Evolutionary conservation across 495 filamentous ascomycete genomes (phyloP).

Genomic region (Talaromyces liani): DNA sequence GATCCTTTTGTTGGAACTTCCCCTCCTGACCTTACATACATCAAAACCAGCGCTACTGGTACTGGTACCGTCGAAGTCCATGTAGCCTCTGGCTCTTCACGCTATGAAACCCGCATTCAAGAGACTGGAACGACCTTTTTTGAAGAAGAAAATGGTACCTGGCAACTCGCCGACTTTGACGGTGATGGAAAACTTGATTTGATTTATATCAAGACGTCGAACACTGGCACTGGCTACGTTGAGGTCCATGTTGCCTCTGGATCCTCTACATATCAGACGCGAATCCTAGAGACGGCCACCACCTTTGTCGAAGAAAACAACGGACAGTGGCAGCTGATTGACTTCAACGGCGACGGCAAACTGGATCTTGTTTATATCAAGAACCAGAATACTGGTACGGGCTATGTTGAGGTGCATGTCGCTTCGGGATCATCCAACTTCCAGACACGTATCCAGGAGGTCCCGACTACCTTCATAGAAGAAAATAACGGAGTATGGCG

Average conservation of each 20-base stretch:
- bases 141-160: slow-evolving; percentile 5
- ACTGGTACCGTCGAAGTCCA: slow-evolving; percentile 8
- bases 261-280: slow-evolving; percentile 7
- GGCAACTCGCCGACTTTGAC: slow-evolving; percentile 4
- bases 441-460: slow-evolving; percentile 8
- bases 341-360: slow-evolving; percentile 4
- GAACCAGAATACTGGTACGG: slow-evolving; percentile 5
- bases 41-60: slow-evolving; percentile 4
- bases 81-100: slow-evolving; percentile 5
- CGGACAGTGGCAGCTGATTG: slow-evolving; percentile 6
- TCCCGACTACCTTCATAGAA: slow-evolving; percentile 3
- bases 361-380: slow-evolving; percentile 10
- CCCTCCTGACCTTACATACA: slow-evolving; percentile 7
- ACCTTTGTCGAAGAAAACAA: slow-evolving; percentile 8
- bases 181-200: slow-evolving; percentile 8
- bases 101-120: slow-evolving; percentile 6
- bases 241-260: slow-evolving; percentile 9
- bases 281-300: not conserved
- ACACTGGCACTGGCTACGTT: slow-evolving; percentile 6
- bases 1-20: not conserved
- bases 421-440: slow-evolving; percentile 5
- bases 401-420: slow-evolving; percentile 6
- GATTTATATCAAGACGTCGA: slow-evolving; percentile 9
- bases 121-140: slow-evolving; percentile 3
- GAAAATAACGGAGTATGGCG: slow-evolving; percentile 8